phyloP scores from a whole-genome alignment of 768 basidiomycete species.

The Dendrothele bispora region DNA sequence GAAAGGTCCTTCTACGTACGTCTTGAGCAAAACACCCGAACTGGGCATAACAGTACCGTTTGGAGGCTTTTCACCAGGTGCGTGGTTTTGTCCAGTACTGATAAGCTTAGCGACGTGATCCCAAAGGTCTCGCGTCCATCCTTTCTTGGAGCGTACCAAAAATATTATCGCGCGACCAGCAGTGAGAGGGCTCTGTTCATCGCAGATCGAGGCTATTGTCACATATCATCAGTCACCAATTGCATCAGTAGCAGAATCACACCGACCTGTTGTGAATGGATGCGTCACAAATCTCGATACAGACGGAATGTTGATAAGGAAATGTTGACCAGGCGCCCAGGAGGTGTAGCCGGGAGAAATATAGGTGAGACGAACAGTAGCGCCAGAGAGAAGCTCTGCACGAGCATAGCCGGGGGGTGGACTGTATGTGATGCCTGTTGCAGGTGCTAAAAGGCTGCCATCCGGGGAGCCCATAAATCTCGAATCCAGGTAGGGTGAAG shows the following conservation, averaged over 20 bases:
- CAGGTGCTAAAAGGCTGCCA: conserved; percentile 3
- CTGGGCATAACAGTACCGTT: conserved; percentile 31
- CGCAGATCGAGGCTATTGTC: conserved; percentile 48
- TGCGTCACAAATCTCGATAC: conserved; percentile 63
- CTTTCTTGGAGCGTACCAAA: conserved; percentile 66
- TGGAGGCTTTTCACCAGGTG: conserved; percentile 28
- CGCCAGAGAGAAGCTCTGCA: conserved; percentile 67
- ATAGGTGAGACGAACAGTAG: conserved; percentile 67
- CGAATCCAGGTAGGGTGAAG: conserved; percentile 11
- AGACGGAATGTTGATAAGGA: conserved; percentile 65
- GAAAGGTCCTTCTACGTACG: conserved; percentile 67
- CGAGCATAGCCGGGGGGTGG: conserved; percentile 71
- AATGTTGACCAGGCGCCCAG: conserved; percentile 82
- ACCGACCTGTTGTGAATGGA: conserved; percentile 55
- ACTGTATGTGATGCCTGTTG: conserved; percentile 25
- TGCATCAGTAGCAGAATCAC: no score
- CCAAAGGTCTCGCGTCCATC: conserved; percentile 71
- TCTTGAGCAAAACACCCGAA: conserved; percentile 52
- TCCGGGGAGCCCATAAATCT: neutral
- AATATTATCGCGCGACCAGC: conserved; percentile 60
- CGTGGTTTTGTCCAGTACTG: conserved; percentile 24
- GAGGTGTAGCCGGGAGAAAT: conserved; percentile 52
- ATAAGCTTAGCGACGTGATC: conserved; percentile 43
- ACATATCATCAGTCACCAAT: neutral
- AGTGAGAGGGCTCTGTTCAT: conserved; percentile 41